Conservation (phyloP, 2,329 filamentous ascomycete species). For the Trichoderma asperellum region DNA sequence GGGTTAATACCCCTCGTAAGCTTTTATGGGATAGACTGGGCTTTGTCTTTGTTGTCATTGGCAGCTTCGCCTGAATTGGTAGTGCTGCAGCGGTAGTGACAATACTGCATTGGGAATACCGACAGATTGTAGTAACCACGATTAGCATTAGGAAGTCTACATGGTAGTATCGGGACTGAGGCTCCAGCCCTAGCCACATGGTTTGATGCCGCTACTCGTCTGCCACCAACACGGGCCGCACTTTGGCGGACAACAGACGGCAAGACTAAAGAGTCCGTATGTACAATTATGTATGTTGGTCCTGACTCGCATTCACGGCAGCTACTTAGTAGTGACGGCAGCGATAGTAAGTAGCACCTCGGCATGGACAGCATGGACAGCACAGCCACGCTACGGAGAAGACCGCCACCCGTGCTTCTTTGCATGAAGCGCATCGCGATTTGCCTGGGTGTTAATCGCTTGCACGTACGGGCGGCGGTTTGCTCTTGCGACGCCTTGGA, state of each 20-base stretch:
- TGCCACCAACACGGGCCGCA: slow-evolving; percentile 12
- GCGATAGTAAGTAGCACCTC: neutral
- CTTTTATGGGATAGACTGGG: neutral
- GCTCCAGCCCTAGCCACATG: slow-evolving; percentile 1
- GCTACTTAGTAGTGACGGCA: neutral
- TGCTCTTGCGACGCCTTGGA: neutral
- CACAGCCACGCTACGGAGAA: neutral
- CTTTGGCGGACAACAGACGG: neutral
- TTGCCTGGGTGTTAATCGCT: neutral
- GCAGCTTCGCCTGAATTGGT: neutral
- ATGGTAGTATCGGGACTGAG: neutral
- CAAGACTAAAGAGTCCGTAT: neutral
- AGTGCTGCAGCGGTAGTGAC: neutral
- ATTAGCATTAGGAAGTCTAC: neutral
- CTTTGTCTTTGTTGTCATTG: neutral
- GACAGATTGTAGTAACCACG: neutral
- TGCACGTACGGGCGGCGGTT: slow-evolving; percentile 4
- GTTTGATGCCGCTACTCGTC: neutral
- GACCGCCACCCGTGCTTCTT: neutral
- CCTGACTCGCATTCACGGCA: neutral
- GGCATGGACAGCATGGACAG: neutral
- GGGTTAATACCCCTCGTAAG: neutral
- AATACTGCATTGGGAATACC: neutral
- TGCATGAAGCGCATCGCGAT: neutral
- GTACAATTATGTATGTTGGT: neutral